phyloP scores from a whole-genome alignment of 352 stramenopile genomes.

The Phytopythium chamaehyphon region DNA sequence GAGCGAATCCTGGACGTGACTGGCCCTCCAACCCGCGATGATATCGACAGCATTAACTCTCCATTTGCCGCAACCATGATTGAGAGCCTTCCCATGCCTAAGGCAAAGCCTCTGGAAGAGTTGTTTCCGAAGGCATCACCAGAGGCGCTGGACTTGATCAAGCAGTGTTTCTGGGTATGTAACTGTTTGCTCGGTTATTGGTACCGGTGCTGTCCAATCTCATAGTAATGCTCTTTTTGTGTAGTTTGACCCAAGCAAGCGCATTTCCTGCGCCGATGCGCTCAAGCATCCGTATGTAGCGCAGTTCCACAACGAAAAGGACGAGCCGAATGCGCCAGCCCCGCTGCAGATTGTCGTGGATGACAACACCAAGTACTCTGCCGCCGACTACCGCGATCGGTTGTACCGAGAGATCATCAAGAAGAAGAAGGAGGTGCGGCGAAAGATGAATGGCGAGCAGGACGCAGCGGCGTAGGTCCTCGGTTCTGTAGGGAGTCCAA shows the following conservation, averaged over 20 bases:
- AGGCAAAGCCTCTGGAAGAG: constrained; percentile 76
- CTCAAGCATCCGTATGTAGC: constrained; percentile 93
- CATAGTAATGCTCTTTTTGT: neutral
- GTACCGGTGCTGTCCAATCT: neutral
- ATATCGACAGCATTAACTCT: constrained; percentile 91
- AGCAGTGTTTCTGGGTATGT: constrained; percentile 79
- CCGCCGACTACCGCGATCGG: constrained; percentile 90
- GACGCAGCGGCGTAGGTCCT: constrained; percentile 8
- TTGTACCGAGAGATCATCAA: constrained; percentile 93
- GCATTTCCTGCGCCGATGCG: constrained; percentile 81
- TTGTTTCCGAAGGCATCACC: constrained; percentile 85
- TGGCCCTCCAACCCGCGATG: constrained; percentile 80
- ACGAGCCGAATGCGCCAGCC: constrained; percentile 78
- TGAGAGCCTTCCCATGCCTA: constrained; percentile 80
- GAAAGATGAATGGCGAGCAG: constrained; percentile 28
- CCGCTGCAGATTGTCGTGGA: constrained; percentile 87
- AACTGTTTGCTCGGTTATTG: neutral
- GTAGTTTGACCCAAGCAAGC: constrained; percentile 91
- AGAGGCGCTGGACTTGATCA: constrained; percentile 89
- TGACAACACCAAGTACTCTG: constrained; percentile 94
- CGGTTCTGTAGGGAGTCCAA: too few species aligned
- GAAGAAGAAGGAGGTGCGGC: constrained; percentile 89
- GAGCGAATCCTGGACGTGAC: constrained; percentile 96
- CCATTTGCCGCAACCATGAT: constrained; percentile 93
- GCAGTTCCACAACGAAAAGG: constrained; percentile 95